A percentile compares a stretch with the other conserved stretches of the same genome.
Evolutionary conservation across 2,329 filamentous ascomycete species (phyloP).

Genomic region (Sordariomycetes sp.): DNA sequence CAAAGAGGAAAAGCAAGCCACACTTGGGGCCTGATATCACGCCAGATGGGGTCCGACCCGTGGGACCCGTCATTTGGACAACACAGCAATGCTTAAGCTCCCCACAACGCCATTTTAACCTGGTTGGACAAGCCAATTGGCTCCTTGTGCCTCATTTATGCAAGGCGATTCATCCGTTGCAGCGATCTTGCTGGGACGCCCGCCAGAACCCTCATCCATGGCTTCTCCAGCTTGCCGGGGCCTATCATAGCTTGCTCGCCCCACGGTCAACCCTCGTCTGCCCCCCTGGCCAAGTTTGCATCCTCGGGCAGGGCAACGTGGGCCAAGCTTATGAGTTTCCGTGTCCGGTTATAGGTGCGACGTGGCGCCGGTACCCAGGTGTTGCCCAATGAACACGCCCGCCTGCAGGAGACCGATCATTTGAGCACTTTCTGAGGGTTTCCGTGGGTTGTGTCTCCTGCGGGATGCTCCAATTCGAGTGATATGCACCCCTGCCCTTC

Average conservation of each 20-base stretch:
- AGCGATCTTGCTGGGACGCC: not conserved
- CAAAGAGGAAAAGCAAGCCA: not conserved
- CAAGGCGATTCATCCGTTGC: not conserved
- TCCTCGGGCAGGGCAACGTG: not conserved
- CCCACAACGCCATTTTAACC: not conserved
- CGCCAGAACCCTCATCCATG: not conserved
- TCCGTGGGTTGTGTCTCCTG: not conserved
- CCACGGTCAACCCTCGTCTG: not conserved
- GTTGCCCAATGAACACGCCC: not conserved
- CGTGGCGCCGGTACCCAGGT: conserved; percentile 3
- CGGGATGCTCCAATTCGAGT: not conserved
- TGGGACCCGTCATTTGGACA: not conserved
- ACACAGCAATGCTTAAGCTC: not conserved
- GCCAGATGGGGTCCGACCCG: not conserved
- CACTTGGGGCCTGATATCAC: not conserved
- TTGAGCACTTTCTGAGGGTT: conserved; percentile 2
- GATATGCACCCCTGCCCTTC: conserved; percentile 1
- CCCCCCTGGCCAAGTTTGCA: not conserved
- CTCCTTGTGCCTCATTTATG: not conserved
- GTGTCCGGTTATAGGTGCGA: conserved; percentile 2
- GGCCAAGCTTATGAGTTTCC: not conserved
- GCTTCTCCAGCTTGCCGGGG: not conserved
- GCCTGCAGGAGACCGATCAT: conserved; percentile 1
- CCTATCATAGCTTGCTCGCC: not conserved
- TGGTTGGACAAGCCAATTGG: not conserved